phyloP scores from a whole-genome alignment of 176 grass and related monocot genomes.

The Sorghum bicolor region Sorghum_bicolor_NCBIv3 NC_012871.2:72395001-72395500 shows the following conservation, averaged over 20 bases:
- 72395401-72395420: conserved; percentile 26
- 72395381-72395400: conserved; percentile 19
- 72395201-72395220: conserved; percentile 28
- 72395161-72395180: neutral
- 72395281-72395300: neutral
- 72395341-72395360: neutral
- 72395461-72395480: neutral
- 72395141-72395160: neutral
- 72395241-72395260: accelerated
- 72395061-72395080: conserved; percentile 44
- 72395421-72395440: too few species aligned
- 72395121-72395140: neutral
- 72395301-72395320: accelerated
- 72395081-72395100: neutral
- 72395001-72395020: neutral
- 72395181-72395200: neutral
- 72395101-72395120: neutral
- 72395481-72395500: too few species aligned
- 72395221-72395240: neutral
- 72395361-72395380: conserved; percentile 6
- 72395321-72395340: neutral
- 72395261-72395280: accelerated
- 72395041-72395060: neutral
- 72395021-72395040: neutral
- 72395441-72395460: neutral